Conservation (phyloP, 805 yeast species). For the Priceomyces carsonii region DNA sequence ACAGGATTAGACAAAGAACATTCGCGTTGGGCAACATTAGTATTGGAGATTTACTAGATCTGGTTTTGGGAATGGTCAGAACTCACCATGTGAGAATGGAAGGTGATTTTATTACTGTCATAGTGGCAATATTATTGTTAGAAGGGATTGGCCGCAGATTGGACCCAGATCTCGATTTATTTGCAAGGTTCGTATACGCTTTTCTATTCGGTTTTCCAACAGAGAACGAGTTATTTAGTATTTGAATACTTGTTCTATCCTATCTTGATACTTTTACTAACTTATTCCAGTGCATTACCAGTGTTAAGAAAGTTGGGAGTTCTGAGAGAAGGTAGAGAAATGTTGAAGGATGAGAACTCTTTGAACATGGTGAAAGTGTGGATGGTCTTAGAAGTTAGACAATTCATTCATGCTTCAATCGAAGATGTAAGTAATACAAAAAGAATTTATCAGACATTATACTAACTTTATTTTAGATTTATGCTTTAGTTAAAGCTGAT, state of each 20-base stretch:
- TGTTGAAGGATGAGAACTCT: slow-evolving; percentile 57
- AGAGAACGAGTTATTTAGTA: slow-evolving; percentile 19
- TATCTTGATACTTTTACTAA: slow-evolving; percentile 18
- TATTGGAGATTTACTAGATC: slow-evolving; percentile 86
- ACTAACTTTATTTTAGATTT: slow-evolving; percentile 34
- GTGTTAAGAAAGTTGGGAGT: slow-evolving; percentile 79
- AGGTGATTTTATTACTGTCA: slow-evolving; percentile 92
- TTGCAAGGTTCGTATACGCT: slow-evolving; percentile 87
- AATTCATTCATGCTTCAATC: slow-evolving; percentile 78
- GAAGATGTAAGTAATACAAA: slow-evolving; percentile 59
- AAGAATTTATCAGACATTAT: slow-evolving; percentile 1
- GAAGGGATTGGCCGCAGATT: slow-evolving; percentile 96
- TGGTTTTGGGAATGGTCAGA: slow-evolving; percentile 88
- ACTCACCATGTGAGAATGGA: slow-evolving; percentile 96
- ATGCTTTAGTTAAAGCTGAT: slow-evolving; percentile 45
- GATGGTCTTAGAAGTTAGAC: slow-evolving; percentile 87
- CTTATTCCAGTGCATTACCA: slow-evolving; percentile 65
- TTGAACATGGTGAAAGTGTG: slow-evolving; percentile 86
- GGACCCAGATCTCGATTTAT: slow-evolving; percentile 89
- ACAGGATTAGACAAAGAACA: slow-evolving; percentile 78
- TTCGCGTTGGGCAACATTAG: slow-evolving; percentile 90
- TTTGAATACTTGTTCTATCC: neutral
- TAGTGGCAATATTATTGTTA: slow-evolving; percentile 85
- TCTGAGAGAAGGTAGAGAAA: slow-evolving; percentile 61
- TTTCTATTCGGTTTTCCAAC: slow-evolving; percentile 42